These are phyloP conservation scores for Trametes cubensis DNA, from an alignment of 768 basidiomycete genomes.

Conservation along the genomic window DNA sequence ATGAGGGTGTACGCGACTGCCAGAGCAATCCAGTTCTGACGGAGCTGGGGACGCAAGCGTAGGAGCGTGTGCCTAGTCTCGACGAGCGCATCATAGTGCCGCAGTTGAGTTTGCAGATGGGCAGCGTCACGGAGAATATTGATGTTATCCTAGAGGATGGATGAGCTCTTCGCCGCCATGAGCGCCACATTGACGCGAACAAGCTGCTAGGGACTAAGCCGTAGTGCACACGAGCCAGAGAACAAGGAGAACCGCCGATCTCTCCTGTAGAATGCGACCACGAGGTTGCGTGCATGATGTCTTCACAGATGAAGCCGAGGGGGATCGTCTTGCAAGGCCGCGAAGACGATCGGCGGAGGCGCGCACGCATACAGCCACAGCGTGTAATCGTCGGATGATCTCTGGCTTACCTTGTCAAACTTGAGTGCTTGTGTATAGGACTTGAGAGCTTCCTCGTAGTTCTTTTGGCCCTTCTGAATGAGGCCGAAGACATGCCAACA, in stretches of 20 bases:
- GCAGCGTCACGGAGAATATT: conserved; percentile 93
- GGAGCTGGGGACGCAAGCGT: conserved; percentile 75
- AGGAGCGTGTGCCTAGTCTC: conserved; percentile 84
- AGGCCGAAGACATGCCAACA: conserved; percentile 98
- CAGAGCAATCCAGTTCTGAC: conserved; percentile 87
- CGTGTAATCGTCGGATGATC: neutral
- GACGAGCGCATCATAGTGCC: conserved; percentile 75
- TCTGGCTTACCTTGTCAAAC: conserved; percentile 73
- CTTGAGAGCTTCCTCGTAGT: conserved; percentile 92
- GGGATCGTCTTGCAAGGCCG: neutral
- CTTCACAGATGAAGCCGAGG: too few relatives aligned
- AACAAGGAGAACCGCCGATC: too few relatives aligned
- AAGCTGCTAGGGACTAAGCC: too few relatives aligned
- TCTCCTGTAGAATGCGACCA: too few relatives aligned
- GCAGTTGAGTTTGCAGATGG: conserved; percentile 84
- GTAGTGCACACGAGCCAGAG: too few relatives aligned
- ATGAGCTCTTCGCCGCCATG: too few relatives aligned
- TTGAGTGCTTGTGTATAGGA: conserved; percentile 88
- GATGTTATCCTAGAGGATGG: conserved; percentile 73
- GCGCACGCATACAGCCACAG: neutral
- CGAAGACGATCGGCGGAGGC: neutral
- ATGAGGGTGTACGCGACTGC: conserved; percentile 89
- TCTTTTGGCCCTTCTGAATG: conserved; percentile 90
- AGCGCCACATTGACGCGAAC: too few relatives aligned
- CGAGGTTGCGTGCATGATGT: too few relatives aligned